Evolutionary conservation across 768 basidiomycete species (phyloP).

Genomic region (Rhizopogon rudus): DNA sequence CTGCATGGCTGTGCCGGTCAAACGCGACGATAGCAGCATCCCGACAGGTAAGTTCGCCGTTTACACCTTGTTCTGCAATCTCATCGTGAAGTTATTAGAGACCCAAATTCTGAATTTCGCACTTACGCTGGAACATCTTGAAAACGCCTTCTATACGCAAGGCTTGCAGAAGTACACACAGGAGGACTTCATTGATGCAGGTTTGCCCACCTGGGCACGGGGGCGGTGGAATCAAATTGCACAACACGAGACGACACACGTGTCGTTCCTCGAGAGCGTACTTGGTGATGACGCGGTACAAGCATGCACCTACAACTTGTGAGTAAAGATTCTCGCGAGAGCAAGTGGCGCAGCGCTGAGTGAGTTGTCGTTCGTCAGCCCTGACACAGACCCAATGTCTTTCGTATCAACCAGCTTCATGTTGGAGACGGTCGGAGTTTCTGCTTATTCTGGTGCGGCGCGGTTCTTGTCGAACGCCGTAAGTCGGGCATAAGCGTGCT

Average conservation of each 20-base stretch:
- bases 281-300: slow-evolving; percentile 8
- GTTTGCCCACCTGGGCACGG: slow-evolving; percentile 32
- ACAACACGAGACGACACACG: slow-evolving; percentile 38
- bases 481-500: neutral
- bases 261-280: slow-evolving; percentile 31
- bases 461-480: slow-evolving; percentile 30
- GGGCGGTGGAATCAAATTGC: slow-evolving; percentile 31
- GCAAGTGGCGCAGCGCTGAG: neutral
- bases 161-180: slow-evolving; percentile 32
- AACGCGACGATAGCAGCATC: neutral
- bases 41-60: neutral
- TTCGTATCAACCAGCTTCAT: slow-evolving; percentile 42
- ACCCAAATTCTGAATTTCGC: slow-evolving; percentile 27
- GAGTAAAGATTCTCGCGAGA: neutral
- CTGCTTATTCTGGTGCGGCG: slow-evolving; percentile 57
- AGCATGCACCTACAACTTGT: slow-evolving; percentile 10
- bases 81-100: slow-evolving; percentile 6
- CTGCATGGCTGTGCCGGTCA: neutral
- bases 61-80: neutral
- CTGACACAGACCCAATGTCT: slow-evolving; percentile 35
- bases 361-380: slow-evolving; percentile 18
- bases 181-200: slow-evolving; percentile 32
- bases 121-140: slow-evolving; percentile 33
- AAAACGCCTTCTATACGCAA: slow-evolving; percentile 28
- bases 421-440: slow-evolving; percentile 49